Evolutionary conservation across 2,329 filamentous ascomycete genomes (phyloP).

Genomic region (Apiospora saccharicola): DNA sequence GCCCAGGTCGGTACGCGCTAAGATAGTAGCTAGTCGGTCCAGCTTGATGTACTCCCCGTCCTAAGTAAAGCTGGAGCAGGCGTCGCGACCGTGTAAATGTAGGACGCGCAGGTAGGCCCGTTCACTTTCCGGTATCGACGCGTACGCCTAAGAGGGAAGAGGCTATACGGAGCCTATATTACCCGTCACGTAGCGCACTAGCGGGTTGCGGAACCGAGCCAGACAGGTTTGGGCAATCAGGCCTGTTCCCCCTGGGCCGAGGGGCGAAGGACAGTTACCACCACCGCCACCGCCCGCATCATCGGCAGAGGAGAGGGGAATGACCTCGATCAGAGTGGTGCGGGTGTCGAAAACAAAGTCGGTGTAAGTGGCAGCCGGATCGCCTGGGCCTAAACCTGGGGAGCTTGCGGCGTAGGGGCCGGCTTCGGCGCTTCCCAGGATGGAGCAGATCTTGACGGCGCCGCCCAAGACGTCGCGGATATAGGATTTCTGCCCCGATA

Average conservation of each 20-base stretch:
- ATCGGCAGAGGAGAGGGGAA: not conserved
- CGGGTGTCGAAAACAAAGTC: not conserved
- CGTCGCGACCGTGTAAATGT: constrained; percentile 50
- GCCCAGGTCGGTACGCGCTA: constrained; percentile 30
- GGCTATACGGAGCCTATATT: constrained; percentile 51
- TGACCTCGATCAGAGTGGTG: not conserved
- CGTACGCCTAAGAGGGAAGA: constrained; percentile 35
- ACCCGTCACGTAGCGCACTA: constrained; percentile 52
- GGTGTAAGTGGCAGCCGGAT: constrained; percentile 25
- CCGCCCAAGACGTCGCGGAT: constrained; percentile 42
- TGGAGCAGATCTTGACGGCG: constrained; percentile 46
- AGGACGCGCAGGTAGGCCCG: constrained; percentile 41
- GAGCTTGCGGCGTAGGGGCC: constrained; percentile 48
- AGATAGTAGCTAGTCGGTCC: constrained; percentile 35
- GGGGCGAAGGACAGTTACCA: constrained; percentile 19
- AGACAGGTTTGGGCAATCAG: constrained; percentile 52
- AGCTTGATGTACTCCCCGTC: constrained; percentile 49
- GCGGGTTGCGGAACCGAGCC: constrained; percentile 49
- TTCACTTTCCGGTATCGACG: not conserved
- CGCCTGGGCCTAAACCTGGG: constrained; percentile 38
- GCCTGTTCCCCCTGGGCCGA: constrained; percentile 45
- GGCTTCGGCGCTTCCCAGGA: constrained; percentile 52
- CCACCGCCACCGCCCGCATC: constrained; percentile 4
- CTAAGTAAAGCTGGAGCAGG: constrained; percentile 52
- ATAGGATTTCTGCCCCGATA: constrained; percentile 40